Base-by-base conservation (phyloP, 148 eudicot genomes). In the Vaccinium myrtillus region DNA sequence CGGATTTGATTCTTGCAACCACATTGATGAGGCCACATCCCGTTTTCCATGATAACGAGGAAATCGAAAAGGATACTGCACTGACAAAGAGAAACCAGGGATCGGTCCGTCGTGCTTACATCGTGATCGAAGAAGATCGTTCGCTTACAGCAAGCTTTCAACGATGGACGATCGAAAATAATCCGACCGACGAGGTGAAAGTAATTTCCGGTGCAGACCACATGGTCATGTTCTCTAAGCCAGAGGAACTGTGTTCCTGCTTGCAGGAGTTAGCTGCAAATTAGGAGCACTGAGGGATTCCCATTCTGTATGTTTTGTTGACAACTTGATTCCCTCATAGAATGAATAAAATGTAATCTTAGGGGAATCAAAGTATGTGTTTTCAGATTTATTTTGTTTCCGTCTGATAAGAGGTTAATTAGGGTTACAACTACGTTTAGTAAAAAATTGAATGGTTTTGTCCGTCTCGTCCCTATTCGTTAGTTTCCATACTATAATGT, bases 141-240 rank as follows among this genome's bases (percentile, higher is more conserved):
- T 18, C 65, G 7, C 18, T 81, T 16, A 81, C 67, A 30, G 77
- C 75, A 54, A 83, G 58, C 0, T 71, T 75, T 1, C 87, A 86
- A 32, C 56, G 85, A 67, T 85, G 90, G 87, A 54, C 86, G 86
- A 86, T 86, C 7, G 79, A 85, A 32, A 80, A 67, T 32, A 88
- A 88, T 79, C 84, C 82, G 10, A 7, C 63, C 9, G 79, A 88
- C 30, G 87, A 88, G 55, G 86, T 88, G 82, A 85, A 83, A 78
- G 83, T 85, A 63, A 85, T 88, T 75, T 8, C 59, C 9, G 87
- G 76, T 48, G 84, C 90, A 32, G 87, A 85, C 77, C 88, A 88
- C 75, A 86, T 88, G 90, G 82, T 39, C 21, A 88, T 88, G 90
- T 70, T 86, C 63, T 88, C 90, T 3, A 83, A 86, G 27, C 81